Base-by-base conservation (phyloP, 345 rosid species). In the Gossypium raimondii region DNA sequence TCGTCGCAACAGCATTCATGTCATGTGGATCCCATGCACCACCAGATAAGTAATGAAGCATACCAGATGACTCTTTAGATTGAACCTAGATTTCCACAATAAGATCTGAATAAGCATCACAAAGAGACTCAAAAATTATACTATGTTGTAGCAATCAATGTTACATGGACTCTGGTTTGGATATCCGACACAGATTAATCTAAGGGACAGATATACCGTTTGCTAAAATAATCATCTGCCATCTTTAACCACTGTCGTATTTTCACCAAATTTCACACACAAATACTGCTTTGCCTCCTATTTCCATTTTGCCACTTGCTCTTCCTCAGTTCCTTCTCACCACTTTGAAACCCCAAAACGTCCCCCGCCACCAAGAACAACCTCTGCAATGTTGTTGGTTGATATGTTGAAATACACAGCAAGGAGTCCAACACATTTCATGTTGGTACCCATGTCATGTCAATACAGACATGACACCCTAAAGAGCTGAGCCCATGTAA, bases 1-100 rank as follows among this genome's bases (percentile, higher is more conserved):
- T 88, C 34, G 92, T 91, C 53, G 93, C 97, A 44, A 92, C 78
- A 81, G 89, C 73, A 86, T 90, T 94, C 62, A 85, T 79, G 44
- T 92, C 93, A 85, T 94, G 97, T 2, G 93, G 98, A 87, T 93
- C 93, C 97, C 98, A 93, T 22, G 97, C 96, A 78, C 98, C 98
- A 79, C 98, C 94, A 78, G 93, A 89, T 73, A 92, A 79, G 80
- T 84, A 85, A 71, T 94, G 97, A 75, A 92, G 81, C 93, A 89
- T 85, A 67, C 97, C 96, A 79, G 93, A 84, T 50, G 98, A 89
- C 64, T 86, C 94, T 80, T 90, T 90, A 43, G 97, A 94, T 66
- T 85, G 81, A 47, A 89, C 97, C 98, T 90, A 77, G 18, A 81
- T 57, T 86, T 78, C 74, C 38, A 69, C 62, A 76, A 78, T 47